Conservation (phyloP, 139 green algal genomes). For the Monoraphidium neglectum region DNA sequence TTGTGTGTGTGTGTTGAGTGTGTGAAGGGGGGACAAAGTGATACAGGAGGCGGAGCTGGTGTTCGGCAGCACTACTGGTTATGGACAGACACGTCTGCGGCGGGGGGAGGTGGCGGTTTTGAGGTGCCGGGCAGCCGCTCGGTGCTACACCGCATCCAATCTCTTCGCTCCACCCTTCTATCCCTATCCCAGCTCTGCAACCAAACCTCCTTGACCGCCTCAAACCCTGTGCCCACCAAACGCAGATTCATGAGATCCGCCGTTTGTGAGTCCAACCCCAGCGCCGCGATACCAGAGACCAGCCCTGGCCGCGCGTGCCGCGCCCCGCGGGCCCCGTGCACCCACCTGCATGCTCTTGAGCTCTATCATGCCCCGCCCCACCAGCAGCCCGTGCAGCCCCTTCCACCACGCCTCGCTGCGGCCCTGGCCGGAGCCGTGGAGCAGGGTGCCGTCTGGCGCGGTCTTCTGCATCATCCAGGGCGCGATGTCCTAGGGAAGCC, state of each 20-base stretch:
- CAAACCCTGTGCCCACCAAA: background rate
- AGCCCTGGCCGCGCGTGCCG: conserved; percentile 3
- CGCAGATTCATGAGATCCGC: background rate
- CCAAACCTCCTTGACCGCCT: background rate
- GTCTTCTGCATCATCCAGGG: conserved; percentile 48
- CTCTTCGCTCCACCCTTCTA: too few species aligned
- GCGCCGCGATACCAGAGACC: background rate
- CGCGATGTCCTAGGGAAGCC: conserved; percentile 42
- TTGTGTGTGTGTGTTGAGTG: too few species aligned
- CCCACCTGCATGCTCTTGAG: background rate
- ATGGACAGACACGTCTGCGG: too few species aligned
- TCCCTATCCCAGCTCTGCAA: too few species aligned
- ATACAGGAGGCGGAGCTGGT: too few species aligned
- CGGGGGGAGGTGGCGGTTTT: too few species aligned
- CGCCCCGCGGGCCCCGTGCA: background rate
- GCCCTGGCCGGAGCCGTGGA: conserved; percentile 48
- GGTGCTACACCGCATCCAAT: too few species aligned
- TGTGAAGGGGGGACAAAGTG: too few species aligned
- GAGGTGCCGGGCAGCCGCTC: too few species aligned
- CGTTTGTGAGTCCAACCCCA: background rate
- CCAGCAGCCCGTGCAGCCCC: conserved; percentile 42
- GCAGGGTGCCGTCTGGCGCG: conserved; percentile 15
- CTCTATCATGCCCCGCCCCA: conserved; percentile 34
- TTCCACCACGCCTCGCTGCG: conserved; percentile 64
- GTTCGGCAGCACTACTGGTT: too few species aligned